Evolutionary conservation across 1,284 basidiomycete genomes (phyloP), one percentile per base, ranked within the genome.

Genomic region (Agroathelia rolfsii): DNA sequence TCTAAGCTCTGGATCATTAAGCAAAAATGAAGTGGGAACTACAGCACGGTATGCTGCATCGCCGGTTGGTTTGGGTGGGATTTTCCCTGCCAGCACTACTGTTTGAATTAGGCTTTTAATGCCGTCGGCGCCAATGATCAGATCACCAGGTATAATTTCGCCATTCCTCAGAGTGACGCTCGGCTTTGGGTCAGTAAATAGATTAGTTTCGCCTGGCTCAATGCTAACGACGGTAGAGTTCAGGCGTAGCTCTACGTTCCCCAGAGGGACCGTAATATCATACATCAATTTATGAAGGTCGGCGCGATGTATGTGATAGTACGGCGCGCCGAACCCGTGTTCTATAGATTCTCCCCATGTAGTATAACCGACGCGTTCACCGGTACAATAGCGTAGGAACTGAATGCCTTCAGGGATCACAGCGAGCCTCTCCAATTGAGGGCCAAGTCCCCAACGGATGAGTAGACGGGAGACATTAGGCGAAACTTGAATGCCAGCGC

Each of bases 81-180:
- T n/a, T n/a, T n/a, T n/a, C 1, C 46, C 45, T 0, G 67, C 64
- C 6, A 64, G 56, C 15, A 72, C 59, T 11, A 59, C 50, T 36
- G 59, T 48, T 1, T 70, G 56, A 1, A 66, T 51, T 10, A 53
- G 43, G 36, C 61, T 66, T 45, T 67, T 64, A 19, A 75, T 52
- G 3, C 72, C 72, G 39, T 76, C 72, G 2, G 69, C 69, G 10
- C 69, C 71, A 8, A 76, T 52, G 34, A 72, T 49, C 9, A 76
- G 37, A 39, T 75, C 66, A 3, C 59, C 59, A 4, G 41, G 41
- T 23, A 72, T 41, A 10, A 60, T 47, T 40, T 66, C 59, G 4
- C 70, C 69, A 3, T 59, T 55, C 32, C 55, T 45, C 33, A 66
- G 49, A 5, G 56, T 64, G 11, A 70, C 48, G 14, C 50, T 47